These are phyloP conservation scores for Hibiscus syriacus DNA, from an alignment of 345 rosid species.

Conservation along the genomic window DNA sequence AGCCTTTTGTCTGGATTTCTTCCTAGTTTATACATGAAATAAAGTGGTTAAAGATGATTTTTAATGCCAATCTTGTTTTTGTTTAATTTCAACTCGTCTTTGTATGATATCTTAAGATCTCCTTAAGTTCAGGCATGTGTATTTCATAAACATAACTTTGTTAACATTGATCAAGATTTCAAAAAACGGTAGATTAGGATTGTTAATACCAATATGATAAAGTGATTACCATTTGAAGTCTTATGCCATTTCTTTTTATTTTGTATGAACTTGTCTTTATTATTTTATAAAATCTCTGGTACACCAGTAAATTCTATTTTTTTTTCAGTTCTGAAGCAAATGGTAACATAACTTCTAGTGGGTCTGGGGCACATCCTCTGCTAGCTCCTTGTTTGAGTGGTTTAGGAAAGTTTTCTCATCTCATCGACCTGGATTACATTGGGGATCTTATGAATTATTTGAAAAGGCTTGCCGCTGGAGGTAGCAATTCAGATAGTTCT, in stretches of 20 bases:
- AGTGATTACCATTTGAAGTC: not conserved
- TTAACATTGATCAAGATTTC: too few species aligned
- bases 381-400: slow-evolving; percentile 84
- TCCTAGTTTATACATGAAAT: not conserved
- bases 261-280: not conserved
- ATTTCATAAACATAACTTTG: not conserved
- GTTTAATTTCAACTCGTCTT: not conserved
- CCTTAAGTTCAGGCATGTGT: not conserved
- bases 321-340: slow-evolving; percentile 42
- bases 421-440: slow-evolving; percentile 75
- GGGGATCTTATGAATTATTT: slow-evolving; percentile 86
- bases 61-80: not conserved
- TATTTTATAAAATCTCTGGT: not conserved
- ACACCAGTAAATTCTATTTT: not conserved
- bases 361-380: slow-evolving; percentile 52
- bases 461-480: slow-evolving; percentile 70
- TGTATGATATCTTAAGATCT: not conserved
- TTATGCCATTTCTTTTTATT: not conserved
- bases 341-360: slow-evolving; percentile 21
- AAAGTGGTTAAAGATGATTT: not conserved
- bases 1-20: not conserved
- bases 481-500: slow-evolving; percentile 25
- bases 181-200: not conserved
- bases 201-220: not conserved
- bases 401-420: slow-evolving; percentile 76